phyloP scores from a whole-genome alignment of 148 eudicot genomes.

The Silene conica region DNA sequence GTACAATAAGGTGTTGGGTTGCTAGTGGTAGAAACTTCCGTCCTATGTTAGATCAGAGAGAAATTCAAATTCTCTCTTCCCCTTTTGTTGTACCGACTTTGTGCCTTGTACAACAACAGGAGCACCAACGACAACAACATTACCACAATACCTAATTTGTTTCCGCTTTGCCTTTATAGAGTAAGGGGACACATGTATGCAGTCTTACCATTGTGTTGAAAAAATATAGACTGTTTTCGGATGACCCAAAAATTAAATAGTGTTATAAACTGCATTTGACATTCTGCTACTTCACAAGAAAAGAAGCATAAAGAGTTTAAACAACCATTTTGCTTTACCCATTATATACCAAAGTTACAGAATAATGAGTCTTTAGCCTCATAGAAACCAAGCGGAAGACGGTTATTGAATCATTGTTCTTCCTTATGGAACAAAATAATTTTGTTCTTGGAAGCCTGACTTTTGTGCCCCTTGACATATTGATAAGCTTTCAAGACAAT shows the following conservation, averaged over 20 bases:
- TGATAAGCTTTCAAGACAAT: neutral
- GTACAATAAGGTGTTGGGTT: neutral
- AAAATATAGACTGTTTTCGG: neutral
- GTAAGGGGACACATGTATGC: no score
- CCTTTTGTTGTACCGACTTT: neutral
- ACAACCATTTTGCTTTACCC: neutral
- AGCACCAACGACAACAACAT: neutral
- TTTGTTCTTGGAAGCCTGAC: neutral
- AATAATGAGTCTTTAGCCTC: neutral
- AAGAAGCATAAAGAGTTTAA: neutral
- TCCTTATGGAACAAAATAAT: neutral
- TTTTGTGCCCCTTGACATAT: neutral
- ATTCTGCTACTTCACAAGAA: neutral
- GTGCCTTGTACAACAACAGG: neutral
- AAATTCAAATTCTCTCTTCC: neutral
- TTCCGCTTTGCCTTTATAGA: neutral
- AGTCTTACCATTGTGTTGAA: neutral
- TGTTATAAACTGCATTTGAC: neutral
- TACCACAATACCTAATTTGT: neutral
- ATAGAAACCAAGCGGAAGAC: neutral
- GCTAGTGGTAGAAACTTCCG: neutral
- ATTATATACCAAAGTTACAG: neutral
- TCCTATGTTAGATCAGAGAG: neutral
- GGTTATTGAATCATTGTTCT: neutral
- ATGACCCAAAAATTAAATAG: neutral